Conservation (phyloP, 2,329 filamentous ascomycete species). For the Pleurostoma richardsiae region DNA sequence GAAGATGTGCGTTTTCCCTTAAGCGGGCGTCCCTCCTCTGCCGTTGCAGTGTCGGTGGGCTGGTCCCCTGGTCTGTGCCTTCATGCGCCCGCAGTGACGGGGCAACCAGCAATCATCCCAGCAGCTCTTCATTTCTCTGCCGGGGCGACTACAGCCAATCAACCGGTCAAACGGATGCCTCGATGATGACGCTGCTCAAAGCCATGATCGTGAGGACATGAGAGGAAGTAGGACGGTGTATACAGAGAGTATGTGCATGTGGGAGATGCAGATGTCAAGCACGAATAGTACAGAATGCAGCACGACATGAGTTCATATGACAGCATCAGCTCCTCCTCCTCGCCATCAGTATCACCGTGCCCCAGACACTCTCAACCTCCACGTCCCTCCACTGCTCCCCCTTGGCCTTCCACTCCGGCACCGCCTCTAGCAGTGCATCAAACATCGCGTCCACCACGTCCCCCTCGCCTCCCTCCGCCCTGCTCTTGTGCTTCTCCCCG, state of each 20-base stretch:
- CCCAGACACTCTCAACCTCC: slow-evolving; percentile 56
- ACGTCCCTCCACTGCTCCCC: slow-evolving; percentile 47
- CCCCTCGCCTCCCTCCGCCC: slow-evolving; percentile 49
- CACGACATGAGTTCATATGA: too few species aligned
- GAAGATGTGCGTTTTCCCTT: background rate
- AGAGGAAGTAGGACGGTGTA: too few species aligned
- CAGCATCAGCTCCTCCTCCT: slow-evolving; percentile 25
- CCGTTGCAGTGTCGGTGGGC: background rate
- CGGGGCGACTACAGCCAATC: too few species aligned
- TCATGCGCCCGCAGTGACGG: slow-evolving; percentile 15
- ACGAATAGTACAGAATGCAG: too few species aligned
- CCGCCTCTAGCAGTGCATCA: slow-evolving; percentile 49
- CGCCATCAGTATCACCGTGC: slow-evolving; percentile 53
- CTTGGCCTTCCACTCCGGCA: slow-evolving; percentile 43
- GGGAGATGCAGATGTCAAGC: too few species aligned
- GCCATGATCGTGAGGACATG: too few species aligned
- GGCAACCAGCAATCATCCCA: slow-evolving; percentile 13
- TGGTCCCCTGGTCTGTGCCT: slow-evolving; percentile 10
- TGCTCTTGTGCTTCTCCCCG: slow-evolving; percentile 36
- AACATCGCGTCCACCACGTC: slow-evolving; percentile 61
- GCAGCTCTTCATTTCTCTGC: too few species aligned
- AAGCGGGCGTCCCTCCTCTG: background rate
- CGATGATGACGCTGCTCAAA: too few species aligned
- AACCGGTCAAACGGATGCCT: too few species aligned
- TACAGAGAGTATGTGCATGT: too few species aligned